Conservation (phyloP, 2,329 filamentous ascomycete species). For the Ceratocystis ficicola region DNA sequence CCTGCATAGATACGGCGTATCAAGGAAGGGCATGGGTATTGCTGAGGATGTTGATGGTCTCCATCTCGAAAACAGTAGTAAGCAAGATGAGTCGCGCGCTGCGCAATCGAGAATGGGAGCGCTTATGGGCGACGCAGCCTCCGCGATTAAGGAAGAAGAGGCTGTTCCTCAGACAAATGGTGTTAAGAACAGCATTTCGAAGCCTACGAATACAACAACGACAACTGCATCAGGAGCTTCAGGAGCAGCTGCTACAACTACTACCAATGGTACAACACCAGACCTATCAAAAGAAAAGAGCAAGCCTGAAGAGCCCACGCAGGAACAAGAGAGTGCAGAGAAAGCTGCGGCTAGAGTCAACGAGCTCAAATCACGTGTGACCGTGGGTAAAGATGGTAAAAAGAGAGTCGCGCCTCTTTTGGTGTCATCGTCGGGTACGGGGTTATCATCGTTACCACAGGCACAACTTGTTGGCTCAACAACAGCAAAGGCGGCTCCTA, state of each 20-base stretch:
- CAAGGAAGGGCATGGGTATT: slow-evolving; percentile 77
- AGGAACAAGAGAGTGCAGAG: slow-evolving; percentile 38
- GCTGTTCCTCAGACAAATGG: slow-evolving; percentile 31
- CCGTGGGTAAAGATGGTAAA: slow-evolving; percentile 90
- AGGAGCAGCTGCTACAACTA: slow-evolving; percentile 24
- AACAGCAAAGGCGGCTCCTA: slow-evolving; percentile 48
- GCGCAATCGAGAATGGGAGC: slow-evolving; percentile 95
- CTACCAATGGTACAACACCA: slow-evolving; percentile 22
- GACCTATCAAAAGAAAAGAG: slow-evolving; percentile 29
- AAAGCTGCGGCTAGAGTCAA: slow-evolving; percentile 44
- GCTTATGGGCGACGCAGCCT: slow-evolving; percentile 73
- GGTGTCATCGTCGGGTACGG: slow-evolving; percentile 77
- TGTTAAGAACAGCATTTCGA: slow-evolving; percentile 37
- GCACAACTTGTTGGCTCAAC: slow-evolving; percentile 73
- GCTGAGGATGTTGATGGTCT: slow-evolving; percentile 85
- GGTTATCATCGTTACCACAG: slow-evolving; percentile 78
- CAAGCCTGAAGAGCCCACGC: slow-evolving; percentile 26
- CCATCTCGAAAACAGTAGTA: slow-evolving; percentile 79
- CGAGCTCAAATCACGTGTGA: slow-evolving; percentile 76
- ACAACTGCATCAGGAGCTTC: neutral
- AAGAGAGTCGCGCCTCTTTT: slow-evolving; percentile 88
- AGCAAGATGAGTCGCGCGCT: slow-evolving; percentile 75
- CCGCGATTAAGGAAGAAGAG: slow-evolving; percentile 28
- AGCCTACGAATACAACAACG: slow-evolving; percentile 27
- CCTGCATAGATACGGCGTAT: slow-evolving; percentile 81